These are phyloP conservation scores for Cercospora sp. DNA, from an alignment of 2,329 filamentous ascomycete species.

Conservation along the genomic window DNA sequence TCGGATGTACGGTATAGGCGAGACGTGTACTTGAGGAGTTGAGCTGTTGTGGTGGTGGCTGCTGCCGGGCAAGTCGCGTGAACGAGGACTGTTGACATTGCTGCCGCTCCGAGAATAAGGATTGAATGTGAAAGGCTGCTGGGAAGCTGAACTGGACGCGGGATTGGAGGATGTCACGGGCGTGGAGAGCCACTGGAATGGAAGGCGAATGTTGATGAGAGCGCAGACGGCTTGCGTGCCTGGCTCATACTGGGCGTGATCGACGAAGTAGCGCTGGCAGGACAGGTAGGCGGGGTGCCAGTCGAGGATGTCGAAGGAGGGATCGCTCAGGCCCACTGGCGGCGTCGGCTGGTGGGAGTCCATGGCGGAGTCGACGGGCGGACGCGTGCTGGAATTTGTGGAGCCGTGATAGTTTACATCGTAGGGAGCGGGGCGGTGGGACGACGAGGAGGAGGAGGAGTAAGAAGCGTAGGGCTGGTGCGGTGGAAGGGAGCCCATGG, in stretches of 20 bases:
- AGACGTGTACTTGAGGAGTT: conserved; percentile 50
- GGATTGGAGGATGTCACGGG: conserved; percentile 48
- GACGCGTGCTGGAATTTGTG: background rate
- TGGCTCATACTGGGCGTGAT: conserved; percentile 80
- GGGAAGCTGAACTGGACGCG: conserved; percentile 4
- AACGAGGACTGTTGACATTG: conserved; percentile 38
- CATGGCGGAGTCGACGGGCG: conserved; percentile 23
- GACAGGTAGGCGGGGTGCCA: conserved; percentile 92
- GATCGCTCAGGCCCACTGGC: conserved; percentile 39
- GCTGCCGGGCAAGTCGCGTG: conserved; percentile 30
- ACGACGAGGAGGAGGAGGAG: background rate
- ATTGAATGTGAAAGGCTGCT: conserved; percentile 24
- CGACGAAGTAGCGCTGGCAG: conserved; percentile 87
- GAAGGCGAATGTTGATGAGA: conserved; percentile 87
- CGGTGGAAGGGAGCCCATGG: conserved; percentile 4
- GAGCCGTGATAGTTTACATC: background rate
- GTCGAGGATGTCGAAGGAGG: conserved; percentile 76
- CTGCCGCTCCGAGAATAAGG: conserved; percentile 42
- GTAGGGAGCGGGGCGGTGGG: background rate
- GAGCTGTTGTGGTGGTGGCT: conserved; percentile 7
- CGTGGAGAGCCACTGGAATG: conserved; percentile 68
- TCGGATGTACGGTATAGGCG: conserved; percentile 83
- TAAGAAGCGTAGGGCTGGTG: background rate
- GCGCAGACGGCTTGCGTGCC: conserved; percentile 85
- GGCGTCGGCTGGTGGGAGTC: conserved; percentile 14